Conservation (phyloP, 2,329 filamentous ascomycete species). For the Venturia effusa region DNA sequence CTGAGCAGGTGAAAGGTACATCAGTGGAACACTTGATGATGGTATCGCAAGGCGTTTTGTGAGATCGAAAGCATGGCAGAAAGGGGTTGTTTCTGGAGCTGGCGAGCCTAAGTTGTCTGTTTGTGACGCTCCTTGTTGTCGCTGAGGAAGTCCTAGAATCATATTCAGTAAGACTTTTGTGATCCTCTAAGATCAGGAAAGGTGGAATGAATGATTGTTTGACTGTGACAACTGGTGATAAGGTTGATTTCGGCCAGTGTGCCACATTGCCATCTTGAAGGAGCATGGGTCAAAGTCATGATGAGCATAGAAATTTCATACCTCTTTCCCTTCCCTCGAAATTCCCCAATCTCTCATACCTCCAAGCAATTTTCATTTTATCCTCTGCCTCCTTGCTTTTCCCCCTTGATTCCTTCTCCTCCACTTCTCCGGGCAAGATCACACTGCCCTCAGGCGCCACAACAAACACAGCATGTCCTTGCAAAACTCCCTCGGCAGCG, state of each 20-base stretch:
- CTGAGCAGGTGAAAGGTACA: slow-evolving; percentile 32
- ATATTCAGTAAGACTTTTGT: background rate
- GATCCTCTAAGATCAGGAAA: background rate
- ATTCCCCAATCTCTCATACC: slow-evolving; percentile 77
- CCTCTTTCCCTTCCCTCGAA: slow-evolving; percentile 38
- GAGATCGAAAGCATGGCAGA: slow-evolving; percentile 43
- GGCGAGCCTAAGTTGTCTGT: background rate
- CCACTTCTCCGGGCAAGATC: slow-evolving; percentile 65
- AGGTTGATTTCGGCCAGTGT: background rate
- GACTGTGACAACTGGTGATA: background rate
- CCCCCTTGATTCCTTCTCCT: slow-evolving; percentile 24
- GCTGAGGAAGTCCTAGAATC: background rate
- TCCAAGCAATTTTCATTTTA: slow-evolving; percentile 98
- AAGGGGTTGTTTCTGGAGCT: slow-evolving; percentile 21
- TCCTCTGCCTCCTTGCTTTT: slow-evolving; percentile 37
- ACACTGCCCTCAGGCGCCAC: slow-evolving; percentile 67
- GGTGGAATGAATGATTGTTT: background rate
- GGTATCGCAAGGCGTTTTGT: slow-evolving; percentile 37
- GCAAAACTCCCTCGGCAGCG: slow-evolving; percentile 83
- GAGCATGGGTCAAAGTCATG: background rate
- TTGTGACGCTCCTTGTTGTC: background rate
- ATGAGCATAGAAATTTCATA: background rate
- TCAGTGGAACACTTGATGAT: slow-evolving; percentile 26
- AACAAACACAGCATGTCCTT: slow-evolving; percentile 81
- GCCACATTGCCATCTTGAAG: background rate